Percentiles rank a stretch among this genome's conserved stretches.
Conservation (phyloP, 2,329 filamentous ascomycete species). For the Mollisia scopiformis region DNA sequence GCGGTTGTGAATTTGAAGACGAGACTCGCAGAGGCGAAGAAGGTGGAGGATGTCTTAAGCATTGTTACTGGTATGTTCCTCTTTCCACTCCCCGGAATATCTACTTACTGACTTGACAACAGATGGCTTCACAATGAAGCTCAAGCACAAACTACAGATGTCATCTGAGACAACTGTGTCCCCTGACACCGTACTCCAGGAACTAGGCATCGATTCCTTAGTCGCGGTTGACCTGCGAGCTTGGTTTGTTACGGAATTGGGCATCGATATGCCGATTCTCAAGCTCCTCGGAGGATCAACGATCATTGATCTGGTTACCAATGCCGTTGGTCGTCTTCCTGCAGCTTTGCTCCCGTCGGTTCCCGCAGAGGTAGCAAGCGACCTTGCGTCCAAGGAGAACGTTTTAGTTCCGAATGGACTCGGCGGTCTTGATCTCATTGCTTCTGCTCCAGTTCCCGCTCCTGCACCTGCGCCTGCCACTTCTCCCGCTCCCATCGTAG, state of each 20-base stretch:
- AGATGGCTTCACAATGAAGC: constrained; percentile 8
- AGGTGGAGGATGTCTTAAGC: constrained; percentile 4
- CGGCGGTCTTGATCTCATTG: constrained; percentile 3
- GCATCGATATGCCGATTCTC: not conserved
- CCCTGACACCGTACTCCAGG: constrained; percentile 24
- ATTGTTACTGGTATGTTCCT: constrained; percentile 5
- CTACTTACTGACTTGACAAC: not conserved
- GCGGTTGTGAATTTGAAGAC: constrained; percentile 6
- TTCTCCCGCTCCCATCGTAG: not conserved
- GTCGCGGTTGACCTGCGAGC: not conserved
- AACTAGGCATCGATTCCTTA: constrained; percentile 15
- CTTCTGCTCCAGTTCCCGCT: not conserved
- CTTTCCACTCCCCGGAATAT: not conserved
- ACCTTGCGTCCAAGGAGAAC: not conserved
- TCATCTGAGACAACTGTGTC: not conserved
- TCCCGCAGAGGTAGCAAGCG: not conserved
- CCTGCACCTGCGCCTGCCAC: not conserved
- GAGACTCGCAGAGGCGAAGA: not conserved
- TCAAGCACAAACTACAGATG: constrained; percentile 13
- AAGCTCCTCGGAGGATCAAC: not conserved
- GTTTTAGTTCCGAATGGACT: constrained; percentile 10
- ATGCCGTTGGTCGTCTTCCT: not conserved
- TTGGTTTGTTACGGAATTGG: not conserved
- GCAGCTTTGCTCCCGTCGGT: not conserved
- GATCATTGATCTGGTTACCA: not conserved